phyloP scores from a whole-genome alignment of 768 basidiomycete genomes.

The Tulasnella calospora region DNA sequence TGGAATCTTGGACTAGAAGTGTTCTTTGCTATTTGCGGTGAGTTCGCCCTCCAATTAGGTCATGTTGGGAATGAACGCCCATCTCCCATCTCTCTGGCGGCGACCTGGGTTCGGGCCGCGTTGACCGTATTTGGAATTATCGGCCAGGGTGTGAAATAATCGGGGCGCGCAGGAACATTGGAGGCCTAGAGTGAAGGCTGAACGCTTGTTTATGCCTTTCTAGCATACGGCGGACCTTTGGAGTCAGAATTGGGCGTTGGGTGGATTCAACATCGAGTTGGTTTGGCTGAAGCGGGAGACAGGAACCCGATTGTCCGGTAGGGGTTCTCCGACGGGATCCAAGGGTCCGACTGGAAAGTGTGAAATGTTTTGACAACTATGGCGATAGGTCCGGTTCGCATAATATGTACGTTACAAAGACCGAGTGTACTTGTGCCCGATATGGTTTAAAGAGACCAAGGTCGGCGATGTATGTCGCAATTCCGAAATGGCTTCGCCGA shows the following conservation, averaged over 20 bases:
- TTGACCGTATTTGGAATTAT: background rate
- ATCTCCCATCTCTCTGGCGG: background rate
- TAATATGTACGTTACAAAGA: background rate
- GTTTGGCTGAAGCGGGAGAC: background rate
- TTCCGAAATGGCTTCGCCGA: background rate
- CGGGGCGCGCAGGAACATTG: background rate
- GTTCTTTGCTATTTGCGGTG: background rate
- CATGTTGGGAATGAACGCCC: background rate
- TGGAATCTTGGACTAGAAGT: background rate
- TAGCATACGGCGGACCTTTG: background rate
- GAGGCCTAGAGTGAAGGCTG: background rate
- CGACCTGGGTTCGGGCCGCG: background rate
- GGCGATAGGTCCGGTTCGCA: background rate
- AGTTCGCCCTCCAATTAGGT: background rate
- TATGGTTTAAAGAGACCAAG: background rate
- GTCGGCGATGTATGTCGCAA: background rate
- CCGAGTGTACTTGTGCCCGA: background rate
- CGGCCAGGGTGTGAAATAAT: background rate
- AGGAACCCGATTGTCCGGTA: slow-evolving; percentile 9
- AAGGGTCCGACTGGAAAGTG: background rate
- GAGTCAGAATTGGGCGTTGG: background rate
- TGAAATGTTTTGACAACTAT: background rate
- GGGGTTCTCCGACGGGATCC: slow-evolving; percentile 8
- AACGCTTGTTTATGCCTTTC: background rate
- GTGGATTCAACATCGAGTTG: background rate